These are phyloP conservation scores for Chlorella sp. DNA, from an alignment of 139 green algal genomes.

Conservation along the genomic window DNA sequence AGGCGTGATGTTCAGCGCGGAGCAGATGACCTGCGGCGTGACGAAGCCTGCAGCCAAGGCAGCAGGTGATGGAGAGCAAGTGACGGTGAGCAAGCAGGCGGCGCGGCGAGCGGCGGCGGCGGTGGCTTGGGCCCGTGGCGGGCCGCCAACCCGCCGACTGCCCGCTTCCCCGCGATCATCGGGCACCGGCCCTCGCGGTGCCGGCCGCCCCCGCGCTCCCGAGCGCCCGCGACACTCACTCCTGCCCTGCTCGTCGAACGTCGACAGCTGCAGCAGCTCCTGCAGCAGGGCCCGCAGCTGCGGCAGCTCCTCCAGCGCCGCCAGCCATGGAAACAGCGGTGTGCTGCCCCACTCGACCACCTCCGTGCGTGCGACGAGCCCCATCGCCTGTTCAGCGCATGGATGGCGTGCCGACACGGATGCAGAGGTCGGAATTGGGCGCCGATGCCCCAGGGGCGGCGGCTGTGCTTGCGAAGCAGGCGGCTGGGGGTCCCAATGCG, in stretches of 20 bases:
- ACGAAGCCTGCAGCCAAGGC: conserved; percentile 28
- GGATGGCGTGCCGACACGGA: too few relatives aligned
- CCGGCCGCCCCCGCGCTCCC: too few relatives aligned
- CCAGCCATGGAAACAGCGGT: conserved; percentile 52
- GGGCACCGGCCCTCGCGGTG: background rate
- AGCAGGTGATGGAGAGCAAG: background rate
- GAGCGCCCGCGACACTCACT: conserved; percentile 15
- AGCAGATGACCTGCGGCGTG: conserved; percentile 4
- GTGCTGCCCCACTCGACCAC: conserved; percentile 57
- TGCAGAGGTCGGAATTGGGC: too few relatives aligned
- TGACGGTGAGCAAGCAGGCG: background rate
- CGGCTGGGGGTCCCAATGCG: too few relatives aligned
- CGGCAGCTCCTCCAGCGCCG: conserved; percentile 39
- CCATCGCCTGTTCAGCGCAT: background rate
- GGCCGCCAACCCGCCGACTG: background rate
- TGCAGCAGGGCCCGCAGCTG: conserved; percentile 33
- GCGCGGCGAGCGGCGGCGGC: background rate
- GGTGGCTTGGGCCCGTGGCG: too few relatives aligned
- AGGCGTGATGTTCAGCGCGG: conserved; percentile 22
- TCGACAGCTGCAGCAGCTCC: conserved; percentile 31
- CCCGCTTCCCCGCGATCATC: background rate
- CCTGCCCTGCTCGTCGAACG: conserved; percentile 10
- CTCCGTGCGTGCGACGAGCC: conserved; percentile 27
- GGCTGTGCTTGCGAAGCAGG: too few relatives aligned
- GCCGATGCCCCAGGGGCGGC: too few relatives aligned